These are phyloP conservation scores for Chlamydomonas sphaeroides DNA, from an alignment of 139 green algal species.

Conservation along the genomic window DNA sequence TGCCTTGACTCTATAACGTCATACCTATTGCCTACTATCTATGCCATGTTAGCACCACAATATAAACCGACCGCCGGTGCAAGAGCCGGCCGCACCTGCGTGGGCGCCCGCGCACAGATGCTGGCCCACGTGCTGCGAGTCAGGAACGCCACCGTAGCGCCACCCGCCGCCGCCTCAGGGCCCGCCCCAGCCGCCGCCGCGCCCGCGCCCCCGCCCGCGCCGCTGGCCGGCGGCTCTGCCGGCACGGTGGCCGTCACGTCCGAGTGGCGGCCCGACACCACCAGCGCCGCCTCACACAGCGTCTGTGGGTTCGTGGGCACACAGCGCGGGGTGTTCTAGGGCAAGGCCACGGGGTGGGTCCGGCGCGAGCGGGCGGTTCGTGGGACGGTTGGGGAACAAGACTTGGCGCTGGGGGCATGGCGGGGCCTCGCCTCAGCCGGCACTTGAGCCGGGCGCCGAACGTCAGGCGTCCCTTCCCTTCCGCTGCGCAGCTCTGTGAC, in stretches of 20 bases:
- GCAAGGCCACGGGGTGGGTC: background rate
- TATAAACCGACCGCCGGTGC: too few species aligned
- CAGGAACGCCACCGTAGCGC: background rate
- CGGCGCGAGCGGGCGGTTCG: background rate
- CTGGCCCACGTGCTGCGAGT: background rate
- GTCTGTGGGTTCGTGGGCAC: background rate
- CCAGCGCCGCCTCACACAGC: constrained; percentile 11
- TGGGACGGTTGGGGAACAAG: too few species aligned
- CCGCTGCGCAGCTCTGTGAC: too few species aligned
- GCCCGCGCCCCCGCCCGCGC: too few species aligned
- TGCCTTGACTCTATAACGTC: too few species aligned
- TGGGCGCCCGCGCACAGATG: constrained; percentile 15
- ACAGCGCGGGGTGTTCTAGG: background rate
- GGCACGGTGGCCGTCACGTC: background rate
- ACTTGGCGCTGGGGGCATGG: too few species aligned
- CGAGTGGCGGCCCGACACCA: constrained; percentile 4
- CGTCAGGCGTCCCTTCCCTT: too few species aligned
- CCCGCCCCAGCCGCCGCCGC: background rate
- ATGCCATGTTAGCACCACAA: too few species aligned
- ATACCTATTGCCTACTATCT: too few species aligned
- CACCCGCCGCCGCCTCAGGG: background rate
- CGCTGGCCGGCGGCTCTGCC: too few species aligned
- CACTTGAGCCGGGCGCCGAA: too few species aligned
- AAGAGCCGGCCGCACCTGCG: background rate
- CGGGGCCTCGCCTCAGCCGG: too few species aligned